Conservation (phyloP, 352 stramenopile genomes). For the Phytophthora macrochlamydospora region DNA sequence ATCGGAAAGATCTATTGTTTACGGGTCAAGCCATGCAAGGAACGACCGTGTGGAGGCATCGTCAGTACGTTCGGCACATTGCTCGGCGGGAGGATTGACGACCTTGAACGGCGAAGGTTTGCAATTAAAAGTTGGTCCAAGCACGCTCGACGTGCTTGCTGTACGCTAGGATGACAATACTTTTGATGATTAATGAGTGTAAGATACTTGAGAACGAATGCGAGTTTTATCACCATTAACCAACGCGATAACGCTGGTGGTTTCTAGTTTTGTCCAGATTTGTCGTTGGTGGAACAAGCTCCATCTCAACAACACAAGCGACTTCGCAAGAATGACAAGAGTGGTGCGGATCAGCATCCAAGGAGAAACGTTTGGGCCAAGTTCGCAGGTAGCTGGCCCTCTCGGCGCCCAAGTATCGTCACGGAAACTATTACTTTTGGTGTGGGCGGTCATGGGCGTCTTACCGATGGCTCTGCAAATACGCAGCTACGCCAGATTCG, state of each 20-base stretch:
- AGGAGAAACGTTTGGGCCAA: not conserved
- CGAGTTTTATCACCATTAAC: no score
- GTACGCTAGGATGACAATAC: not conserved
- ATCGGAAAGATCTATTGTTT: conserved; percentile 12
- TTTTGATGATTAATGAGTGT: not conserved
- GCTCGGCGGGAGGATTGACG: conserved; percentile 13
- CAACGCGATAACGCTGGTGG: no score
- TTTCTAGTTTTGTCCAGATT: no score
- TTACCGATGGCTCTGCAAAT: conserved; percentile 36
- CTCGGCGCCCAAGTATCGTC: not conserved
- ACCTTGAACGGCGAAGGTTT: not conserved
- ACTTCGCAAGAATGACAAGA: not conserved
- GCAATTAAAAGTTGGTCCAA: conserved; percentile 13
- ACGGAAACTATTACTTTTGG: conserved; percentile 6
- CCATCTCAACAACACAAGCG: no score
- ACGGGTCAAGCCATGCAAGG: conserved; percentile 3
- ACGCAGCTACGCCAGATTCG: conserved; percentile 25
- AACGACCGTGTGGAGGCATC: conserved; percentile 2
- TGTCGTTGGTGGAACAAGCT: no score
- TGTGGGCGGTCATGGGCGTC: conserved; percentile 18
- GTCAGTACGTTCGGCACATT: conserved; percentile 12
- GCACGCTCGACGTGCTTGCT: not conserved
- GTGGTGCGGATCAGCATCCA: not conserved
- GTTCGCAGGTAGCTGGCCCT: not conserved
- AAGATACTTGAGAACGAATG: no score